Evolutionary conservation across 2,329 filamentous ascomycete genomes (phyloP), one percentile per base, ranked within the genome.

Genomic region (Pseudogymnoascus sp.): DNA sequence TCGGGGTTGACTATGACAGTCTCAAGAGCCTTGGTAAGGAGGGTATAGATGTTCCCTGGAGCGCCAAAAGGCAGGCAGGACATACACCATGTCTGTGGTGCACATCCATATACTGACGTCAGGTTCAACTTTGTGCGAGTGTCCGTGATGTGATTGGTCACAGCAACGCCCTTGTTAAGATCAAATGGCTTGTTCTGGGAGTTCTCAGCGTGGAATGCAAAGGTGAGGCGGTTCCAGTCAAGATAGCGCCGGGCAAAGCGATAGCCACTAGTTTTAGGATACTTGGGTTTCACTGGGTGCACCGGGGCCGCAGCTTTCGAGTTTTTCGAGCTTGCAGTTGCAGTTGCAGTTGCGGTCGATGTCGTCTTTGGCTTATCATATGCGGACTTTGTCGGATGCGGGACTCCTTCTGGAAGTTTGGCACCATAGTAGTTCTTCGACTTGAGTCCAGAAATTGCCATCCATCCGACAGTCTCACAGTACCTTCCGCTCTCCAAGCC

Each of bases 381-480:
- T 0, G 74, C 62, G 4, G 72, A 70, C 1, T 70, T 61, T 0
- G 69, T 71, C 59, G 65, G 66, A 35, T 67, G 66, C 57, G 70
- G 69, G 12, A 70, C 68, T 11, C 68, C 68, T 14, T 60, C 60
- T 22, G 68, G 68, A 7, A 62, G 22, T 25, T 57, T 61, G 18
- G 66, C 62, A 11, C 66, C 68, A 9, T 62, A 68, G 62, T 64
- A 68, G 12, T 63, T 65, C 18, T 64, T 64, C 1, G 68, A 69
- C 18, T 70, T 78, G 4, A 72, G 67, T 8, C 90, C 90, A 61
- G 87, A 81, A 50, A 97, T 85, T 0, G 91, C 96, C 82, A 94
- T 85, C 81, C 94, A 97, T 1, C 93, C 93, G 58, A 97, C 87
- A 0, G 93, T 97, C 76, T 97, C 93, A 78, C 97, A 88, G 73